Evolutionary conservation across 1,284 basidiomycete genomes (phyloP).

Genomic region (Trametes polyzona): DNA sequence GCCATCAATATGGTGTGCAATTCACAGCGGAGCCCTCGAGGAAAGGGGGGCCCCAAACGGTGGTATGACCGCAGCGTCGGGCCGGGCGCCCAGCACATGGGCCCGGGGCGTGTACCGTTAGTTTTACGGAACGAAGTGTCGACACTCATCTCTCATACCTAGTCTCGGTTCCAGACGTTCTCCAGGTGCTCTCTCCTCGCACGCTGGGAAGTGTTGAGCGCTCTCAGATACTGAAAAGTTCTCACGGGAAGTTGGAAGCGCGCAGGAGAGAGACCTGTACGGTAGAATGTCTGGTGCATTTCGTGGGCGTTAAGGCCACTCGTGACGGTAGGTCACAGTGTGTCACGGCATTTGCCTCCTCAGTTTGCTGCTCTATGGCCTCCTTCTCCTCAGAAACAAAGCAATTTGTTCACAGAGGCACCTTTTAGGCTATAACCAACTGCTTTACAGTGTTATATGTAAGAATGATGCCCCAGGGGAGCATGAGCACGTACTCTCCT

Average conservation of each 20-base stretch:
- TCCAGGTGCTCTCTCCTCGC: not conserved
- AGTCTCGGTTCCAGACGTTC: constrained; percentile 1
- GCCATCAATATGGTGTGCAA: no score
- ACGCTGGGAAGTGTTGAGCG: not conserved
- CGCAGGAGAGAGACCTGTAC: not conserved
- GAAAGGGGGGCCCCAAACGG: not conserved
- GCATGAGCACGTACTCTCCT: not conserved
- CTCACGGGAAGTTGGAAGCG: not conserved
- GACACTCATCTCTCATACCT: no score
- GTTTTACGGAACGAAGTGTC: no score
- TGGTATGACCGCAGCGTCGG: constrained; percentile 1
- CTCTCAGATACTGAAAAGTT: not conserved
- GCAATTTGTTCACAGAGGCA: not conserved
- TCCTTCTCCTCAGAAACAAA: not conserved
- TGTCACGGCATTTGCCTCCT: not conserved
- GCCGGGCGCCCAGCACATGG: not conserved
- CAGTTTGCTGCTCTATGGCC: not conserved
- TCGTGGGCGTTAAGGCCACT: not conserved
- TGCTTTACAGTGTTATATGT: not conserved
- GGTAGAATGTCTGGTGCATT: not conserved
- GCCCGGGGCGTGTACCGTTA: no score
- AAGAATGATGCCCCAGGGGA: not conserved
- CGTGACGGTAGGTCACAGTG: not conserved
- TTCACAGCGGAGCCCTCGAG: no score
- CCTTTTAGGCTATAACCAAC: not conserved